A percentile compares a stretch with the other conserved stretches of the same genome.
Conservation (phyloP, 306 rosid genomes). For the Neltuma alba region DNA sequence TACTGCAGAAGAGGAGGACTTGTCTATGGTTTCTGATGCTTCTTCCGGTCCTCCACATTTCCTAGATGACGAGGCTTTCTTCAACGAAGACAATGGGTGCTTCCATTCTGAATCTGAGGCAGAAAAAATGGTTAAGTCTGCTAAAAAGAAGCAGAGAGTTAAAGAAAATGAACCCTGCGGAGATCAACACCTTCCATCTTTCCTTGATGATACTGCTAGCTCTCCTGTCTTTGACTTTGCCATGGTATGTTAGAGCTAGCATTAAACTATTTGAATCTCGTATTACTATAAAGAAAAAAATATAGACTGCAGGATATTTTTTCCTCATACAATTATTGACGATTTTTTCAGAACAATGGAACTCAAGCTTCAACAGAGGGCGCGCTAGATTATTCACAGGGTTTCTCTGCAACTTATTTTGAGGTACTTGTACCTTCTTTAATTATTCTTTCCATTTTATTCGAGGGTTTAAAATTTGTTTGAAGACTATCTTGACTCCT, state of each 20-base stretch:
- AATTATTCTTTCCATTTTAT: neutral
- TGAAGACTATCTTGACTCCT: conserved; percentile 21
- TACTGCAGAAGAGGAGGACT: conserved; percentile 60
- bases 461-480: neutral
- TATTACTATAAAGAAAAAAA: neutral
- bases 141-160: conserved; percentile 61
- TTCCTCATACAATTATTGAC: conserved; percentile 12
- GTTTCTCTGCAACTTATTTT: conserved; percentile 82
- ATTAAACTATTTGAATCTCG: conserved; percentile 19
- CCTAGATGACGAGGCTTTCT: conserved; percentile 49
- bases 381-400: conserved; percentile 69
- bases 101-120: conserved; percentile 47
- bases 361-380: conserved; percentile 64
- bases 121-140: conserved; percentile 37
- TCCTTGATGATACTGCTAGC: conserved; percentile 95
- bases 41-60: conserved; percentile 97
- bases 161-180: conserved; percentile 34
- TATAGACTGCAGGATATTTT: neutral
- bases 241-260: conserved; percentile 50
- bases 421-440: conserved; percentile 51
- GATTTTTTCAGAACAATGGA: conserved; percentile 55
- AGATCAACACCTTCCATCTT: conserved; percentile 49
- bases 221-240: conserved; percentile 69
- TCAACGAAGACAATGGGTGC: conserved; percentile 45
- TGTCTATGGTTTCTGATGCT: conserved; percentile 97